phyloP scores from a whole-genome alignment of 257 asterid genomes.

The Plectranthus barbatus region DNA sequence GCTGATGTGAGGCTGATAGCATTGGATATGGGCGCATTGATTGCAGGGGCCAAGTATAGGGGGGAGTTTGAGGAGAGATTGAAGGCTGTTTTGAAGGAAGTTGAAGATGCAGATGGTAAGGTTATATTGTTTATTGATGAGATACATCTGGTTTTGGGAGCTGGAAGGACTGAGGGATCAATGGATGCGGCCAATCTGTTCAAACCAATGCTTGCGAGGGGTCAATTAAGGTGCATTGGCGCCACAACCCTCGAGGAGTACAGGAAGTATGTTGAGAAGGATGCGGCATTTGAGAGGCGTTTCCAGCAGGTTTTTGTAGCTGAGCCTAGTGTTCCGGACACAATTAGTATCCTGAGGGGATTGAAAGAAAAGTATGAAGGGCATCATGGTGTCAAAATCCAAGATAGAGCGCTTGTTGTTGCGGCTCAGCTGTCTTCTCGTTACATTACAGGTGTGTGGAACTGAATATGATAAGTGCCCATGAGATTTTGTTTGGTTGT shows the following conservation, averaged over 20 bases:
- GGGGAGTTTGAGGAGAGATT: no score
- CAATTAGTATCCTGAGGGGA: conserved; percentile 60
- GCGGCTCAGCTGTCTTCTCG: conserved; percentile 62
- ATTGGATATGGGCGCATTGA: conserved; percentile 61
- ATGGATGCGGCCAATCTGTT: conserved; percentile 70
- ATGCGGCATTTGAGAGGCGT: conserved; percentile 72
- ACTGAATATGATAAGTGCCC: no score
- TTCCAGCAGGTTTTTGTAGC: conserved; percentile 73
- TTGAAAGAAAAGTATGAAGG: conserved; percentile 72
- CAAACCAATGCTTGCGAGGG: conserved; percentile 81
- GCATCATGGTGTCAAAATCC: conserved; percentile 72
- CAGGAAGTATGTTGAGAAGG: conserved; percentile 64
- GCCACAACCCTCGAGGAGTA: conserved; percentile 65
- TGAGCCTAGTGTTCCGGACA: conserved; percentile 59
- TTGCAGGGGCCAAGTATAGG: conserved; percentile 74
- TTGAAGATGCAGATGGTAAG: conserved; percentile 71
- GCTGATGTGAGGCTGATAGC: conserved; percentile 72
- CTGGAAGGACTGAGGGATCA: conserved; percentile 67
- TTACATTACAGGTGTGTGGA: conserved; percentile 43
- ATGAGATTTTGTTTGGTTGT: no score
- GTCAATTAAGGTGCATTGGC: conserved; percentile 62
- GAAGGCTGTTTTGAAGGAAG: conserved; percentile 63
- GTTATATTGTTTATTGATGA: conserved; percentile 63
- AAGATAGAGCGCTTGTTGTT: conserved; percentile 57
- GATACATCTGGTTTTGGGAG: conserved; percentile 58